These are phyloP conservation scores for Populus trichocarpa DNA, from an alignment of 441 rosid species.

Conservation along the genomic window DNA sequence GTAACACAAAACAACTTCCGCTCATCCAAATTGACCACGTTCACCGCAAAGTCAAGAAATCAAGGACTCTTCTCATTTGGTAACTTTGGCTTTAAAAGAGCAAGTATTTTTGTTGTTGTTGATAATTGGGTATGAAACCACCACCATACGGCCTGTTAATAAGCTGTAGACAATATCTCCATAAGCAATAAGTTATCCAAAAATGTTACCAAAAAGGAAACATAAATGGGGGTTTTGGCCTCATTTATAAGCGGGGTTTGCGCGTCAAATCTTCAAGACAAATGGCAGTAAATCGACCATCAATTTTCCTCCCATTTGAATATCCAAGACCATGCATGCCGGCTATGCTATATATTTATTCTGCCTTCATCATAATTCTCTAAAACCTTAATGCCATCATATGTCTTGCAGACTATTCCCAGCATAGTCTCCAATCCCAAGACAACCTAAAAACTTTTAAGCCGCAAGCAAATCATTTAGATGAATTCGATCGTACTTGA, in stretches of 20 bases:
- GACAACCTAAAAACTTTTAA: too few relatives aligned
- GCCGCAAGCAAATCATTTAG: too few relatives aligned
- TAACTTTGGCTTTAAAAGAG: conserved; percentile 21
- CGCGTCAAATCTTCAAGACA: conserved; percentile 29
- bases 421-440: conserved; percentile 31
- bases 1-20: conserved; percentile 16
- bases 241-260: neutral
- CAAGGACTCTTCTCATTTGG: conserved; percentile 21
- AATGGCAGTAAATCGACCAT: conserved; percentile 27
- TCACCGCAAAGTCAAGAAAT: conserved; percentile 27
- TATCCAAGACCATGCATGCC: conserved; percentile 32
- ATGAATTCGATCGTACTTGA: too few relatives aligned
- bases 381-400: conserved; percentile 18
- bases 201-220: neutral
- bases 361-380: conserved; percentile 25
- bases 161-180: conserved; percentile 1
- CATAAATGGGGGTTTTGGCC: too few relatives aligned
- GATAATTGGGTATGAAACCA: conserved; percentile 19
- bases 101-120: conserved; percentile 15
- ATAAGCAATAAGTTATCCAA: neutral
- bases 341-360: conserved; percentile 3
- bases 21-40: conserved; percentile 21
- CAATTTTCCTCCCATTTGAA: conserved; percentile 23
- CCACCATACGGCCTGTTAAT: conserved; percentile 27
- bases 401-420: conserved; percentile 28